Percentiles rank a stretch among this genome's conserved stretches.
Conservation (phyloP, 345 rosid species). For the Angophora floribunda region DNA sequence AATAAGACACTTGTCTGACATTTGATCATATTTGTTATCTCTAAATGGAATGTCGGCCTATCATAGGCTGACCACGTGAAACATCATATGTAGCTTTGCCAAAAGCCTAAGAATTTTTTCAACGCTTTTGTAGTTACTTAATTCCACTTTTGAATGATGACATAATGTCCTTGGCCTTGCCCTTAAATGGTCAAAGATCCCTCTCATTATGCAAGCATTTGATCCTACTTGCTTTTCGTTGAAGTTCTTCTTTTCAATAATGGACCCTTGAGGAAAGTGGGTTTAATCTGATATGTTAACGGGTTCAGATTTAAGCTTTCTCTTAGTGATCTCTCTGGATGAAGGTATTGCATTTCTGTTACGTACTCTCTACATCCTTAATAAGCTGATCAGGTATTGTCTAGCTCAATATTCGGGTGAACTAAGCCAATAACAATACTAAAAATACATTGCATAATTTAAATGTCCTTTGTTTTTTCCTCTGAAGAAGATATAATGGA, state of each 20-base stretch:
- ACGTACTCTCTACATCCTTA: neutral
- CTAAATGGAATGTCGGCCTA: neutral
- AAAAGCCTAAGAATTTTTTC: neutral
- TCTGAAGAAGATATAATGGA: neutral
- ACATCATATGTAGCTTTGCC: neutral
- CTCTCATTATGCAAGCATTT: neutral
- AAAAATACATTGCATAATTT: neutral
- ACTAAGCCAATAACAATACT: neutral
- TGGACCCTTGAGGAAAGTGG: too few relatives aligned
- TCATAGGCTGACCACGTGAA: neutral
- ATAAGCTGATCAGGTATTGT: neutral
- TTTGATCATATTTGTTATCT: neutral
- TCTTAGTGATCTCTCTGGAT: too few relatives aligned
- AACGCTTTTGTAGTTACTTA: neutral
- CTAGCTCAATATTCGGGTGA: neutral
- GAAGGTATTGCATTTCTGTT: too few relatives aligned
- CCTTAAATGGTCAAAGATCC: neutral
- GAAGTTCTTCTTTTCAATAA: neutral
- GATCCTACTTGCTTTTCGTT: neutral
- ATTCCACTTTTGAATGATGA: neutral
- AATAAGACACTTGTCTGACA: neutral
- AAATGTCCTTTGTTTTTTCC: neutral
- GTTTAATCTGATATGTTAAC: too few relatives aligned
- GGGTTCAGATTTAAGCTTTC: too few relatives aligned
- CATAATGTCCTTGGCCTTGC: neutral